Evolutionary conservation across 2,329 filamentous ascomycete species (phyloP).

Genomic region (Hypoxylon sp.): DNA sequence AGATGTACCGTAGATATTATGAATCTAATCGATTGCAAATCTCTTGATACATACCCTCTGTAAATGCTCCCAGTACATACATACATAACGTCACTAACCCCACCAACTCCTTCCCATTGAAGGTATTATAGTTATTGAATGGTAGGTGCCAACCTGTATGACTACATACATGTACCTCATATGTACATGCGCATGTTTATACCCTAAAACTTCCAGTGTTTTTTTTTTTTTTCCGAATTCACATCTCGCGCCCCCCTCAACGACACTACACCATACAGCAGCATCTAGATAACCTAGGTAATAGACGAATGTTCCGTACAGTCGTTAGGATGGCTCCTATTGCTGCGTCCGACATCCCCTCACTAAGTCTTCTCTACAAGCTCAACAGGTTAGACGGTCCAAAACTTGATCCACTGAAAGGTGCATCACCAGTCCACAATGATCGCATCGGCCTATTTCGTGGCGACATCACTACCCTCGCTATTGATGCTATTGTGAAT

Average conservation of each 20-base stretch:
- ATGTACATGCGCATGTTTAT: too few relatives aligned
- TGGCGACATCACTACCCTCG: constrained; percentile 85
- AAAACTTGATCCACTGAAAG: constrained; percentile 43
- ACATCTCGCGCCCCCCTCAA: background rate
- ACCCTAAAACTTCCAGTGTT: too few relatives aligned
- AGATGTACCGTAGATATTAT: too few relatives aligned
- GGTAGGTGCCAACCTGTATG: too few relatives aligned
- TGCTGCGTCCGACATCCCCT: constrained; percentile 71
- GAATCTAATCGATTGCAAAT: too few relatives aligned
- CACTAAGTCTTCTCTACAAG: constrained; percentile 76
- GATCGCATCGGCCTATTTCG: constrained; percentile 78
- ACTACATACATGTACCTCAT: too few relatives aligned
- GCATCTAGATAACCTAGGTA: background rate
- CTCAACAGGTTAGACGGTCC: constrained; percentile 62
- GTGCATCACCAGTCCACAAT: constrained; percentile 68
- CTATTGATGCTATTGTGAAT: constrained; percentile 89
- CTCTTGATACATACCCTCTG: too few relatives aligned
- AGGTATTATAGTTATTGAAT: too few relatives aligned
- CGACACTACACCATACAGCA: background rate
- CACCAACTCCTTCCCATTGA: too few relatives aligned
- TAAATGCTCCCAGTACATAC: too few relatives aligned
- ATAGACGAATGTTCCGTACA: constrained; percentile 40
- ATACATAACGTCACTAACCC: too few relatives aligned
- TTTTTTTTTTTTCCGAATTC: too few relatives aligned
- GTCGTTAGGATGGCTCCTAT: constrained; percentile 58